Percentiles rank a stretch among this genome's conserved stretches.
phyloP scores from a whole-genome alignment of 129 eudicot genomes.

The Arctium minus region DNA sequence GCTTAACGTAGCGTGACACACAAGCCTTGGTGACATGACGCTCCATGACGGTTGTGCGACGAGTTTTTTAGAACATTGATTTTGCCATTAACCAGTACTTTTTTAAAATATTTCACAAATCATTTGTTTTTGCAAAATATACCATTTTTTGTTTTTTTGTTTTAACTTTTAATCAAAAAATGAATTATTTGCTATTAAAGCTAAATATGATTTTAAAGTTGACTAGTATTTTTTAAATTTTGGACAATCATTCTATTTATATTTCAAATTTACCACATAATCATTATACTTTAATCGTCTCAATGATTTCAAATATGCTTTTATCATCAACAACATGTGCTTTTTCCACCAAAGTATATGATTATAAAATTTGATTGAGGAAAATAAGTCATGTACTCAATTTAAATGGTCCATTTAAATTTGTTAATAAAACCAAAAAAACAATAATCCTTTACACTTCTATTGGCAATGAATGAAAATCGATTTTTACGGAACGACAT shows the following conservation, averaged over 20 bases:
- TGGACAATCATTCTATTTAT: neutral
- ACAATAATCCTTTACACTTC: neutral
- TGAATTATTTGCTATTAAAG: neutral
- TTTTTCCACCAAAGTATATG: constrained; percentile 19
- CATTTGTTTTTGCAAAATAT: too few species aligned
- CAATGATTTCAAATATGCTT: constrained; percentile 22
- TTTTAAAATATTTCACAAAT: too few species aligned
- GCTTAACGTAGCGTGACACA: too few species aligned
- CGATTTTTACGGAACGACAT: neutral
- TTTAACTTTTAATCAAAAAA: too few species aligned
- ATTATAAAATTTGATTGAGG: constrained; percentile 14
- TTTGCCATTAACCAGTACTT: too few species aligned
- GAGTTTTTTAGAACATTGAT: too few species aligned
- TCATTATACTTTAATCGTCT: constrained; percentile 23
- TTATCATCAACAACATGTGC: constrained; percentile 27
- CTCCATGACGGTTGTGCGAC: too few species aligned
- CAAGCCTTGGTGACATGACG: too few species aligned
- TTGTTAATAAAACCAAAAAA: neutral
- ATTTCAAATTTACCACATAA: constrained; percentile 14
- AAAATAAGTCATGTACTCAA: neutral
- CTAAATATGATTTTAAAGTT: neutral
- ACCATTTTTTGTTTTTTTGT: too few species aligned
- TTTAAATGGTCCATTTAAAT: neutral
- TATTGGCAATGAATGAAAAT: too few species aligned
- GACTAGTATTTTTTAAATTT: neutral